Evolutionary conservation across 768 basidiomycete species (phyloP).

Genomic region (Russula brevipes): DNA sequence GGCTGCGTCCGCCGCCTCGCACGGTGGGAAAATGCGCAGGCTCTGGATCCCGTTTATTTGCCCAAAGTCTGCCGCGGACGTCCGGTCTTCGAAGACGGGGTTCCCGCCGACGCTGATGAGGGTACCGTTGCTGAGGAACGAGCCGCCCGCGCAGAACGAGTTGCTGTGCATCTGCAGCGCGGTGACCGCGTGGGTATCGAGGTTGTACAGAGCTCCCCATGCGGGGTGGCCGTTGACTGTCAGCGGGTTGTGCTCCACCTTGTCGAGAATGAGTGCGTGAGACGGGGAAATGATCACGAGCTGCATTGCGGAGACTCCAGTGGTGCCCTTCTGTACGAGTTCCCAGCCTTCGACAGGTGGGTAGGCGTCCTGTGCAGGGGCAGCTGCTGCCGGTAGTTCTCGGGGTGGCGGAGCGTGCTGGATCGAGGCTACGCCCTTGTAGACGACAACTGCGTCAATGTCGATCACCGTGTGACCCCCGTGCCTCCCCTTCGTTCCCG

Average conservation of each 20-base stretch:
- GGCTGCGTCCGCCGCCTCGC: conserved; percentile 42
- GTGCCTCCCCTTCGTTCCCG: conserved; percentile 39
- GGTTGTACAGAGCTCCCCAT: conserved; percentile 72
- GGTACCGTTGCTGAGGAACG: conserved; percentile 72
- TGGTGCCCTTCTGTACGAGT: conserved; percentile 58
- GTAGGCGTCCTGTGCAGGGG: conserved; percentile 13
- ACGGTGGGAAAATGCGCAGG: conserved; percentile 67
- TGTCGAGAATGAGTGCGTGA: conserved; percentile 73
- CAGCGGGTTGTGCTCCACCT: conserved; percentile 81
- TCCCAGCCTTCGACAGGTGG: conserved; percentile 41
- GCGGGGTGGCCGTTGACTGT: conserved; percentile 64
- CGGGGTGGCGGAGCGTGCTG: conserved; percentile 15
- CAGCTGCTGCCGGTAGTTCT: conserved; percentile 24
- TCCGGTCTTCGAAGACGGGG: conserved; percentile 60
- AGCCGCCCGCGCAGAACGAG: conserved; percentile 82
- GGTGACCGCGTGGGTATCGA: conserved; percentile 54
- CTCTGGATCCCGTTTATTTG: conserved; percentile 70
- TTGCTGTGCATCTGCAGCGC: conserved; percentile 68
- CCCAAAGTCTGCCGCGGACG: conserved; percentile 68
- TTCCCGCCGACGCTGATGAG: conserved; percentile 79
- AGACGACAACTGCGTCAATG: conserved; percentile 66
- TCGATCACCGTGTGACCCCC: conserved; percentile 40
- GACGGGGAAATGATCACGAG: conserved; percentile 59
- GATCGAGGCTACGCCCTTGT: conserved; percentile 33
- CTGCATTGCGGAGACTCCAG: conserved; percentile 79